Percentiles rank a stretch among this genome's conserved stretches.
These are phyloP conservation scores for Trifolium repens DNA, from an alignment of 306 rosid genomes.

Conservation along the genomic window DNA sequence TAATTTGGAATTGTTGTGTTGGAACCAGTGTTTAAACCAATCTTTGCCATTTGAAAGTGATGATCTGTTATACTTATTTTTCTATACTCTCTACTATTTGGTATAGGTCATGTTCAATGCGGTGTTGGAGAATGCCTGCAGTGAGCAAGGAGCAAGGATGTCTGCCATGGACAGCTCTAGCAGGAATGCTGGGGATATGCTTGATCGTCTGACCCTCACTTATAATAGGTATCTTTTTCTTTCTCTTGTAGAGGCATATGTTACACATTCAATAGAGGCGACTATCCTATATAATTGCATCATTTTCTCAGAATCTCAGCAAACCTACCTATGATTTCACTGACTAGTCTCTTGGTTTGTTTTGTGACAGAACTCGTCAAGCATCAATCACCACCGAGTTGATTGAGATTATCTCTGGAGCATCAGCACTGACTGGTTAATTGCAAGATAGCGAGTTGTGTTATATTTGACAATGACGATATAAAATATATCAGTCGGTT, in stretches of 20 bases:
- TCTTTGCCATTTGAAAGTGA: not conserved
- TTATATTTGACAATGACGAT: conserved; percentile 50
- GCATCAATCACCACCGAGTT: conserved; percentile 97
- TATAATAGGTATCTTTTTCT: conserved; percentile 76
- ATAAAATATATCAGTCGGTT: conserved; percentile 47
- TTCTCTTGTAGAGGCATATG: conserved; percentile 17
- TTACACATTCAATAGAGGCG: not conserved
- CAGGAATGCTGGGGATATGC: conserved; percentile 99
- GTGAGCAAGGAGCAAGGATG: conserved; percentile 99
- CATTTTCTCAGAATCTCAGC: not conserved
- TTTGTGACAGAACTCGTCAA: conserved; percentile 88
- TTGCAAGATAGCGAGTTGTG: conserved; percentile 35
- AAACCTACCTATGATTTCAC: conserved; percentile 14
- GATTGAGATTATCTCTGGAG: conserved; percentile 99
- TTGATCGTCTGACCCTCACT: conserved; percentile 96
- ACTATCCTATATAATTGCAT: not conserved
- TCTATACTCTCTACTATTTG: conserved; percentile 6
- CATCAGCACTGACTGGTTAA: conserved; percentile 83
- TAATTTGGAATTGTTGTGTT: conserved; percentile 9
- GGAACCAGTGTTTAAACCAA: not conserved
- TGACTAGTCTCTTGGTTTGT: conserved; percentile 44
- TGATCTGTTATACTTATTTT: conserved; percentile 12
- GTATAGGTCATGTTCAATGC: conserved; percentile 86
- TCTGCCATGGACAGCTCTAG: conserved; percentile 99
- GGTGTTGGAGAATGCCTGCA: conserved; percentile 96